Percentiles rank a stretch among this genome's conserved stretches.
phyloP scores from a whole-genome alignment of 495 filamentous ascomycete genomes.

The Podospora appendiculata region DNA sequence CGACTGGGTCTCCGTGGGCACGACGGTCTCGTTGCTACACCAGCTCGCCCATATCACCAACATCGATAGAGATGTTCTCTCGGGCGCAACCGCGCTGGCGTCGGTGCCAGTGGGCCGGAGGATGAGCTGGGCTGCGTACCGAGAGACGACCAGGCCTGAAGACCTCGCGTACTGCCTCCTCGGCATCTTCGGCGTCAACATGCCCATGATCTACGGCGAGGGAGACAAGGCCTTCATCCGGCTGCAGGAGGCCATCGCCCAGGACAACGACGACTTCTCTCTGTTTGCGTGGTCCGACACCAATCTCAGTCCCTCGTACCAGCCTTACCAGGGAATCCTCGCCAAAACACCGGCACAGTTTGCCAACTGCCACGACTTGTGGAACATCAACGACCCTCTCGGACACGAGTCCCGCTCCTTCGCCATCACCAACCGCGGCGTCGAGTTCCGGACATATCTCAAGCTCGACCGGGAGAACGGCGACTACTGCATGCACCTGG shows the following conservation, averaged over 20 bases:
- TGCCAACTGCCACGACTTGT: background rate
- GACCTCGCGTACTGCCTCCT: constrained; percentile 30
- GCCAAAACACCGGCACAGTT: background rate
- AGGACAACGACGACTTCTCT: constrained; percentile 12
- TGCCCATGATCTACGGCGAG: constrained; percentile 30
- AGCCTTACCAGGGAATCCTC: background rate
- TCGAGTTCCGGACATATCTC: background rate
- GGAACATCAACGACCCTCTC: background rate
- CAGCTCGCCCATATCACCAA: background rate
- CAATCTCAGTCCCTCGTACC: background rate
- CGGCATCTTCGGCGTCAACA: constrained; percentile 24
- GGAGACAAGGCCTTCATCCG: constrained; percentile 20
- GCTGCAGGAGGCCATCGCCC: constrained; percentile 21
- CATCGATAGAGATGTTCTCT: background rate
- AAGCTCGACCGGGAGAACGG: background rate
- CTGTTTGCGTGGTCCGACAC: constrained; percentile 23
- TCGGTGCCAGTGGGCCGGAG: constrained; percentile 6
- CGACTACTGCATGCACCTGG: background rate
- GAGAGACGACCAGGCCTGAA: constrained; percentile 21
- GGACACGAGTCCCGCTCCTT: background rate
- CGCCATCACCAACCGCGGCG: background rate
- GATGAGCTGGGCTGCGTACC: constrained; percentile 24
- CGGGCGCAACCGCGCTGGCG: background rate
- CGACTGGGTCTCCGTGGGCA: background rate
- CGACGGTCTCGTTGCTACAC: background rate